A percentile compares a stretch with the other conserved stretches of the same genome.
phyloP scores from a whole-genome alignment of 257 asterid genomes.

The Misopates orontium region DNA sequence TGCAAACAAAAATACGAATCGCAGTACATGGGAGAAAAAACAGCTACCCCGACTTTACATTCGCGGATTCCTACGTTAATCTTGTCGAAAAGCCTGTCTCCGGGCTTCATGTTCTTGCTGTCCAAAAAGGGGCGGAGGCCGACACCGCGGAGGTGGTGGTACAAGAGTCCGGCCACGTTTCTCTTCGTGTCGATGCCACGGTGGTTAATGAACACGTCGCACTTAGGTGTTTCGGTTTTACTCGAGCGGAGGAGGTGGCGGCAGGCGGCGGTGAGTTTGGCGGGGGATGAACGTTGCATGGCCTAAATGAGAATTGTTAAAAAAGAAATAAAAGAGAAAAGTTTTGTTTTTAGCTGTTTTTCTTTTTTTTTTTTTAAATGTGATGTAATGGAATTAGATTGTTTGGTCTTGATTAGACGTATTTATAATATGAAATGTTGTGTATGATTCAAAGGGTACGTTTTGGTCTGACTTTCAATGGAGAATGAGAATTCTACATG shows the following conservation, averaged over 20 bases:
- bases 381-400: not conserved
- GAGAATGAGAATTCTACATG: conserved; percentile 17
- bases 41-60: conserved; percentile 69
- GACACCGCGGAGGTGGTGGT: conserved; percentile 49
- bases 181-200: conserved; percentile 76
- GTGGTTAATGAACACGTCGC: conserved; percentile 83
- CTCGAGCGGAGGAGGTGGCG: conserved; percentile 29
- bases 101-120: conserved; percentile 86
- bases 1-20: conserved; percentile 75
- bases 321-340: no score
- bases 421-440: conserved; percentile 32
- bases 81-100: conserved; percentile 68
- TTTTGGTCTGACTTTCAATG: conserved; percentile 35
- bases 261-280: conserved; percentile 28
- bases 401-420: conserved; percentile 7
- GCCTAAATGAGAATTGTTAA: not conserved
- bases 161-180: conserved; percentile 71
- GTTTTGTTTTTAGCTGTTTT: not conserved
- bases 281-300: conserved; percentile 61
- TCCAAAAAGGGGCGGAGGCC: conserved; percentile 65
- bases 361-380: not conserved
- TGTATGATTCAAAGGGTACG: not conserved
- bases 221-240: conserved; percentile 16
- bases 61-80: conserved; percentile 54
- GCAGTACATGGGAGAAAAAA: conserved; percentile 75